These are phyloP conservation scores for Golubevia pallescens DNA, from an alignment of 1,284 basidiomycete species.

Conservation along the genomic window DNA sequence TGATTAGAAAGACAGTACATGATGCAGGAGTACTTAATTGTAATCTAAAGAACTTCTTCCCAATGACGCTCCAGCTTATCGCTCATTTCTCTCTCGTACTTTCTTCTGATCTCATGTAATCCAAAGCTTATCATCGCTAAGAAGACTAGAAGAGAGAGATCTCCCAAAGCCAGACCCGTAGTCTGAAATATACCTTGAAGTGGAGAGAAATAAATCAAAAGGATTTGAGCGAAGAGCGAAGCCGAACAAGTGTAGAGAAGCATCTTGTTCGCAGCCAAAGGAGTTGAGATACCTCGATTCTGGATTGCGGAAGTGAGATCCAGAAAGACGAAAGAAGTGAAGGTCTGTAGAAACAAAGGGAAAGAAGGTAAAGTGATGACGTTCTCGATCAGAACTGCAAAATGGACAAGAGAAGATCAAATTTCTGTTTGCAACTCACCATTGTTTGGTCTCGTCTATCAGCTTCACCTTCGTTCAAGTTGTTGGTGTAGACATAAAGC, in stretches of 20 bases:
- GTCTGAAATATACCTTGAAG: conserved; percentile 58
- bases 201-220: conserved; percentile 47
- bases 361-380: no score
- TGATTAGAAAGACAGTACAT: no score
- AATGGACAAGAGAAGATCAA: no score
- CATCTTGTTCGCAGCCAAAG: conserved; percentile 42
- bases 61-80: conserved; percentile 2
- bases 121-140: conserved; percentile 38
- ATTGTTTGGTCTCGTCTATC: conserved; percentile 21
- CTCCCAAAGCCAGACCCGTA: conserved; percentile 24
- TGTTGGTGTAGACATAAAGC: conserved; percentile 40
- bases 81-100: conserved; percentile 24
- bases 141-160: conserved; percentile 27
- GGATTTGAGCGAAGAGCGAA: conserved; percentile 36
- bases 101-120: conserved; percentile 40
- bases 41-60: no score
- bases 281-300: conserved; percentile 46
- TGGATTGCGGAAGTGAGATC: conserved; percentile 55
- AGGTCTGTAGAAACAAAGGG: conserved; percentile 19
- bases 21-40: no score
- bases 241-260: conserved; percentile 38
- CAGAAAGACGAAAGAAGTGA: conserved; percentile 55
- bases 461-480: conserved; percentile 13
- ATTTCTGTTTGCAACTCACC: conserved; percentile 1
- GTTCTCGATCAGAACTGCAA: no score